Evolutionary conservation across 371 early-diverging fungal species (phyloP).

Genomic region (Haplosporangium sp.): DNA sequence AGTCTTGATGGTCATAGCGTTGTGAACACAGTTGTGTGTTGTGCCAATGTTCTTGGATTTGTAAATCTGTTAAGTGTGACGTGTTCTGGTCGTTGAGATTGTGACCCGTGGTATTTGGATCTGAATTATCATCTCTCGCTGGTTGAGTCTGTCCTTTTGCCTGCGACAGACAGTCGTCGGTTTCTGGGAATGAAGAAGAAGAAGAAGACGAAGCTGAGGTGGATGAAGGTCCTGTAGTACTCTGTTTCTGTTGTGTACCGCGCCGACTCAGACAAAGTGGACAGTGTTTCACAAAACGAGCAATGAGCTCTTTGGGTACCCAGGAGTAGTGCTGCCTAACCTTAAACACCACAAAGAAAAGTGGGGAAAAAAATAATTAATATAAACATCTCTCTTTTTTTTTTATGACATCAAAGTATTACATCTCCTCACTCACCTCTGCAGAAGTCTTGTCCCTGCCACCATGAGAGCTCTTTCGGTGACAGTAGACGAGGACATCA

Average conservation of each 20-base stretch:
- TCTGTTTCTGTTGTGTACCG: conserved; percentile 26
- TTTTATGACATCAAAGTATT: neutral
- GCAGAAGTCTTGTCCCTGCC: conserved; percentile 75
- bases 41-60: too few relatives aligned
- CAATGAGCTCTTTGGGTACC: conserved; percentile 73
- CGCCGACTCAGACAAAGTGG: conserved; percentile 59
- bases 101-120: too few relatives aligned
- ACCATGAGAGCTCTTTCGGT: conserved; percentile 72
- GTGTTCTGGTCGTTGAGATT: too few relatives aligned
- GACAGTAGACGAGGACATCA: conserved; percentile 63
- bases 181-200: too few relatives aligned
- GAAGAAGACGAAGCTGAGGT: conserved; percentile 2
- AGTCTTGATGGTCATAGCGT: too few relatives aligned
- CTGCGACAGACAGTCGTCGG: too few relatives aligned
- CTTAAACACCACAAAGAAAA: conserved; percentile 25
- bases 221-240: neutral
- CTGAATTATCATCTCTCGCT: too few relatives aligned
- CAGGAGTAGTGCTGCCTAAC: conserved; percentile 67
- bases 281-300: conserved; percentile 68
- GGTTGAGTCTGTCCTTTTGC: too few relatives aligned
- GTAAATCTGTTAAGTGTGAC: too few relatives aligned
- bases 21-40: too few relatives aligned
- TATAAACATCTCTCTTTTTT: too few relatives aligned
- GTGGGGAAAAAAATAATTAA: neutral
- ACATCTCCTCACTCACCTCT: conserved; percentile 54